Percentiles rank a stretch among this genome's conserved stretches.
Conservation (phyloP, 139 green algal species). For the Tetraselmis striata region DNA sequence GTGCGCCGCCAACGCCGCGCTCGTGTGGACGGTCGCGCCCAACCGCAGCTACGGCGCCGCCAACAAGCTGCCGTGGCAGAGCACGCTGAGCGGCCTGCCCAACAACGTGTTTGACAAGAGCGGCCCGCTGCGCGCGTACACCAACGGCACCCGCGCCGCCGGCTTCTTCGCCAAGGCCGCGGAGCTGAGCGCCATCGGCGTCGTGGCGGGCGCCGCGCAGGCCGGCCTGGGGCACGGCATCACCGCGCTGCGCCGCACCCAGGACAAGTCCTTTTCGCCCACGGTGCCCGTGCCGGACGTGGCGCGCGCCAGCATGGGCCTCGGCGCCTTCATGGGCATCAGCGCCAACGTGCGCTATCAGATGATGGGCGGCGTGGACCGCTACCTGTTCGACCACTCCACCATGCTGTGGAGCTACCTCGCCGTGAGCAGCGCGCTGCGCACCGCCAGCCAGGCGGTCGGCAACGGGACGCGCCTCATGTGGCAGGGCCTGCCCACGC, state of each 20-base stretch:
- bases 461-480: slow-evolving; percentile 41
- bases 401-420: slow-evolving; percentile 74
- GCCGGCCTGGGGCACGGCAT: slow-evolving; percentile 14
- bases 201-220: slow-evolving; percentile 45
- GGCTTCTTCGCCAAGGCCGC: slow-evolving; percentile 74
- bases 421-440: slow-evolving; percentile 22
- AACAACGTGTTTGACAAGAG: slow-evolving; percentile 78
- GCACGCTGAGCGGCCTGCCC: slow-evolving; percentile 53
- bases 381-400: slow-evolving; percentile 74
- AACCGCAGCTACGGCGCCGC: slow-evolving; percentile 63
- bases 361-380: slow-evolving; percentile 82
- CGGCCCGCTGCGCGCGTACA: slow-evolving; percentile 77
- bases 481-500: slow-evolving; percentile 42
- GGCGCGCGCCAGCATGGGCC: slow-evolving; percentile 48
- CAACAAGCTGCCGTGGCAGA: slow-evolving; percentile 82
- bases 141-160: slow-evolving; percentile 38
- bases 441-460: slow-evolving; percentile 16
- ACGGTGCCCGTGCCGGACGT: slow-evolving; percentile 63
- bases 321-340: slow-evolving; percentile 73
- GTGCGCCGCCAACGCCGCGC: slow-evolving; percentile 65
- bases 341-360: slow-evolving; percentile 88
- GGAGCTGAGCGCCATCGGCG: slow-evolving; percentile 83
- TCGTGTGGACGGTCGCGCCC: slow-evolving; percentile 84
- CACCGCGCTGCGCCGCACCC: slow-evolving; percentile 23
- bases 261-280: slow-evolving; percentile 65